A percentile compares a stretch with the other conserved stretches of the same genome.
Evolutionary conservation across 129 eudicot species (phyloP).

Genomic region (Solidago caesia): DNA sequence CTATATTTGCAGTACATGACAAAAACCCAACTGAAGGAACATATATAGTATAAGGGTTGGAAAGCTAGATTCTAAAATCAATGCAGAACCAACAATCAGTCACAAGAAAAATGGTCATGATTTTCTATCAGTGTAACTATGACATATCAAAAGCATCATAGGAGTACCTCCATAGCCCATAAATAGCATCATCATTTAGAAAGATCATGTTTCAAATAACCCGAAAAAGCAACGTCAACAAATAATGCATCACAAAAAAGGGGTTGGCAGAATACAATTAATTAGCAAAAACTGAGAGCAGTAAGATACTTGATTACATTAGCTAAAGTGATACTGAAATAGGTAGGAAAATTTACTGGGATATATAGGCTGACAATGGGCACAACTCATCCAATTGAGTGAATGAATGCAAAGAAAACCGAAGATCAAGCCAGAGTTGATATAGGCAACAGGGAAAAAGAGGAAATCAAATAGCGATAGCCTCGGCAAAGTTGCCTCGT

Average conservation of each 20-base stretch:
- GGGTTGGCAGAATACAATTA: too few species aligned
- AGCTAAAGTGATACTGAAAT: background rate
- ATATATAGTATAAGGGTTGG: too few species aligned
- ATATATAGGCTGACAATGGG: conserved; percentile 27
- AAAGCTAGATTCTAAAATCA: too few species aligned
- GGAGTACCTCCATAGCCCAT: conserved; percentile 50
- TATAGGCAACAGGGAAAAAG: conserved; percentile 91
- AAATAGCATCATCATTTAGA: conserved; percentile 47
- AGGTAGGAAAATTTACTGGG: background rate
- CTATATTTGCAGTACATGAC: background rate
- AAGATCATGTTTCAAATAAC: conserved; percentile 5
- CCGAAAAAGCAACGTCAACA: background rate
- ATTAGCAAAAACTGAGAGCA: background rate
- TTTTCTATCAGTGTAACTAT: conserved; percentile 65
- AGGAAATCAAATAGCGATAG: conserved; percentile 51
- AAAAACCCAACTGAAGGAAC: too few species aligned
- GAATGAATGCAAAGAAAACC: background rate
- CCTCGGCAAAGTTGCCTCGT: conserved; percentile 68
- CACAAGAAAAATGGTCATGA: conserved; percentile 14
- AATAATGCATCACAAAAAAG: background rate
- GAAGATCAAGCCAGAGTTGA: conserved; percentile 22
- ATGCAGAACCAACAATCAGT: background rate
- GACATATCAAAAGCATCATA: conserved; percentile 48
- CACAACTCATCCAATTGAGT: conserved; percentile 11
- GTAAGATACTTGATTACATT: background rate